phyloP scores from a whole-genome alignment of 805 yeast genomes.

The Nakazawaea molendinolei region DNA sequence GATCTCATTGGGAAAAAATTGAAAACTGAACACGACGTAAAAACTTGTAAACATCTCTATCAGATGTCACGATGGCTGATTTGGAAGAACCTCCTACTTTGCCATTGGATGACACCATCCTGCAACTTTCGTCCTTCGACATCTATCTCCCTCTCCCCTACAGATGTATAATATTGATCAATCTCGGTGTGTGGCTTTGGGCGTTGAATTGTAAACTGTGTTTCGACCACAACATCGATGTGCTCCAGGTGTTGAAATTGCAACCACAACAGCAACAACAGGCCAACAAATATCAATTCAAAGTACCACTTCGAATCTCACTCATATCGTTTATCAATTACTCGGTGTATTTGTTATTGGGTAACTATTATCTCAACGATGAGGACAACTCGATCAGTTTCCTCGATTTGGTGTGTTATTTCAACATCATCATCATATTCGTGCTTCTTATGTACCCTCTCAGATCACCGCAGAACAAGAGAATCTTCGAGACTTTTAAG shows the following conservation, averaged over 20 bases:
- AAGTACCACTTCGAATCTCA: slow-evolving; percentile 17
- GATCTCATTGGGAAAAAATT: not conserved
- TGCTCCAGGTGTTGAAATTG: slow-evolving; percentile 35
- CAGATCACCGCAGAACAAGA: slow-evolving; percentile 26
- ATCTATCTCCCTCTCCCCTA: slow-evolving; percentile 40
- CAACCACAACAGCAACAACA: slow-evolving; percentile 20
- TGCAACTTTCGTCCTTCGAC: slow-evolving; percentile 21
- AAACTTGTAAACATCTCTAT: not conserved
- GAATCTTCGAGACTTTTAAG: slow-evolving; percentile 42
- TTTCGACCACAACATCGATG: slow-evolving; percentile 34
- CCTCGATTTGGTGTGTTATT: slow-evolving; percentile 30
- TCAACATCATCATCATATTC: slow-evolving; percentile 29
- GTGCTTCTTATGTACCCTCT: slow-evolving; percentile 29
- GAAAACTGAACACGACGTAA: not conserved
- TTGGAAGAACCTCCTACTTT: slow-evolving; percentile 4
- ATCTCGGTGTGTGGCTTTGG: slow-evolving; percentile 52
- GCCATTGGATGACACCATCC: slow-evolving; percentile 11
- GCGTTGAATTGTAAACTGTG: slow-evolving; percentile 34
- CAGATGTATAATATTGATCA: slow-evolving; percentile 40
- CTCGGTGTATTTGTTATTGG: slow-evolving; percentile 20
- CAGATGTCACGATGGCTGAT: slow-evolving; percentile 5
- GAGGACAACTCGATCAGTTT: slow-evolving; percentile 20
- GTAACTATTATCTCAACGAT: slow-evolving; percentile 12
- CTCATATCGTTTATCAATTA: slow-evolving; percentile 22
- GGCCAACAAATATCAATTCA: slow-evolving; percentile 12